Evolutionary conservation across 2,329 filamentous ascomycete genomes (phyloP), one percentile per base, ranked within the genome.

Genomic region (Trichoderma atroviride): DNA sequence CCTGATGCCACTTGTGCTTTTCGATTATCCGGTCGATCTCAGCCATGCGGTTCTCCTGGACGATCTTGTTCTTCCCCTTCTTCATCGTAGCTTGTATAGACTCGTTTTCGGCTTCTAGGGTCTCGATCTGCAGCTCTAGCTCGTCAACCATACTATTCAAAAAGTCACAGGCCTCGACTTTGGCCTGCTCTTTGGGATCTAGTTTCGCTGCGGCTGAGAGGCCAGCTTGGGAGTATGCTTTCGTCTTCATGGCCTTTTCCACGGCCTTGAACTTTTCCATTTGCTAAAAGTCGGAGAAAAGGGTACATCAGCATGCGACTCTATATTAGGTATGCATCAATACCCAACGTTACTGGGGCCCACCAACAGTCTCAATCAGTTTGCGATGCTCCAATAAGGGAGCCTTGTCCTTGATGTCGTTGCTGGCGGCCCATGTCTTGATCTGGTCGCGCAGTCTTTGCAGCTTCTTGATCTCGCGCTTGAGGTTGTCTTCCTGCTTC

Each of bases 211-310:
- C 93, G 64, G 95, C 92, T 72, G 93, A 96, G 73, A 99, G 84
- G 56, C 96, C 96, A 82, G 98, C 96, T 85, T 99, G 98, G 72
- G 96, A 98, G 83, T 97, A 99, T 71, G 96, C 96, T 82, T 99
- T 99, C 69, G 96, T 99, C 86, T 99, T 99, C 96, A 99, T 98
- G 77, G 97, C 96, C 85, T 99, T 99, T 82, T 99, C 96, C 65
- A 99, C 96, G n/a, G 94, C 95, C 84, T 99, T 99, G 88, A 99
- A 99, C 77, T 93, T 94, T 83, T 99, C 96, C 96, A 99, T 99
- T 92, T 95, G 91, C 93, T 96, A 83, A 80, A 75, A 40, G 29
- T 31, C 56, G 55, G 29, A 13, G 60, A 59, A 43, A 29, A 33
- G 31, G 58, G 52, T 33, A 53, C 53, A 53, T 61, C 52, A 69